phyloP scores from a whole-genome alignment of 768 basidiomycete genomes.

The Leccinum truebloodii region DNA sequence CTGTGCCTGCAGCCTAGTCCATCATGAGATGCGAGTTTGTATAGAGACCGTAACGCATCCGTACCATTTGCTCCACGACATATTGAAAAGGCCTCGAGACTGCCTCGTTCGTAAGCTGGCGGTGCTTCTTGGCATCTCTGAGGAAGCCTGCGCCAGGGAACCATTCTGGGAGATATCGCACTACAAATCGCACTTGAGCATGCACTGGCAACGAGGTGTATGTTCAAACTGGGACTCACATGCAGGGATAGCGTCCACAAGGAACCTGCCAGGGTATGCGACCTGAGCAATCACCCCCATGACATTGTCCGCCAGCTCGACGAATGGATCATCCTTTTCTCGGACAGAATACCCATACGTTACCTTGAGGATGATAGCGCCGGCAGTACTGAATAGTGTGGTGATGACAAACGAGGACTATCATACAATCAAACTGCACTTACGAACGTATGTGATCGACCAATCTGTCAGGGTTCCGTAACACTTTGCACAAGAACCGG shows the following conservation, averaged over 20 bases:
- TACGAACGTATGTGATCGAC: constrained; percentile 26
- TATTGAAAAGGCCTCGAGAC: constrained; percentile 45
- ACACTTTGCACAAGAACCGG: constrained; percentile 20
- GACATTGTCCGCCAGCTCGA: constrained; percentile 29
- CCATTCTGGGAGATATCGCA: constrained; percentile 36
- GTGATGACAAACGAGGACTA: background rate
- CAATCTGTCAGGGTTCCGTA: constrained; percentile 17
- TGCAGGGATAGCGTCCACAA: constrained; percentile 26
- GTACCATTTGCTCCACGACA: constrained; percentile 49
- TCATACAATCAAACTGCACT: background rate
- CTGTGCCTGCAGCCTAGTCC: constrained; percentile 18
- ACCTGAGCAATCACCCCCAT: constrained; percentile 17
- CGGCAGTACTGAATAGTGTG: constrained; percentile 9
- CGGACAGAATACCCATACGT: constrained; percentile 43
- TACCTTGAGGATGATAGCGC: constrained; percentile 38
- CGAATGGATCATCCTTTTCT: constrained; percentile 37
- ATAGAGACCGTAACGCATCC: background rate
- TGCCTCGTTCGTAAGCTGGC: constrained; percentile 35
- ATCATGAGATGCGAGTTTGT: background rate
- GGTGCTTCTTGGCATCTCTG: constrained; percentile 29
- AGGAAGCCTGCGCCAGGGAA: constrained; percentile 38
- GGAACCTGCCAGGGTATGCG: constrained; percentile 10
- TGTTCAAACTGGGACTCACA: constrained; percentile 7
- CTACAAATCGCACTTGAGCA: constrained; percentile 14
- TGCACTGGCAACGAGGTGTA: background rate